These are phyloP conservation scores for Anaeramoeba flamelloides DNA, from an alignment of 78 protist genomes.

Conservation along the genomic window DNA sequence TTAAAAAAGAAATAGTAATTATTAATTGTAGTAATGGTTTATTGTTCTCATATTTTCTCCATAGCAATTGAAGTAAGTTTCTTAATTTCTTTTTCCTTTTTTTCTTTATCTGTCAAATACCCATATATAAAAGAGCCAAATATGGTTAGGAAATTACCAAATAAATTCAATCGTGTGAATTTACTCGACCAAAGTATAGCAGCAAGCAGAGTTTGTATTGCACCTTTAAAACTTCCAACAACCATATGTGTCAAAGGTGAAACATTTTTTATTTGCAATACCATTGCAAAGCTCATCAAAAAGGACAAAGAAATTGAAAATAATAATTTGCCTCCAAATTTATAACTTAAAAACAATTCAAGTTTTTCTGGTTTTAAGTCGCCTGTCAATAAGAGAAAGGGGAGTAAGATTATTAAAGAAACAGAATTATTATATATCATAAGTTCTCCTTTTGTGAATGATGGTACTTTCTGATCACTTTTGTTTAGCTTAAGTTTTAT, in stretches of 20 bases:
- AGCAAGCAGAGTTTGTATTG: not conserved
- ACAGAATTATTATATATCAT: not conserved
- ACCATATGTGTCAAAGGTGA: not conserved
- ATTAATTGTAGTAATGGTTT: no score
- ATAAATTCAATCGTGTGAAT: no score
- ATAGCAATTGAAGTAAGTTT: no score
- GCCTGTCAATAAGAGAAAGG: not conserved
- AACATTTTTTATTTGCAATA: not conserved
- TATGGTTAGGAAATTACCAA: no score
- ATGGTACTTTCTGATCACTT: no score
- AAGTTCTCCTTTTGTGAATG: not conserved
- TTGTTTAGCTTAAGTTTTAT: no score
- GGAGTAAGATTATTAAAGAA: not conserved
- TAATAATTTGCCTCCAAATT: not conserved
- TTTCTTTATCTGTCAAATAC: no score
- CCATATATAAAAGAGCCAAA: no score
- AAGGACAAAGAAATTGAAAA: not conserved
- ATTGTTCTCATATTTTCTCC: no score
- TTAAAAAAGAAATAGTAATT: no score
- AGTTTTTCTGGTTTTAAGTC: not conserved
- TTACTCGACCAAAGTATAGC: not conserved
- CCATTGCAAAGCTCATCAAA: not conserved
- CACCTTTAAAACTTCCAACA: not conserved
- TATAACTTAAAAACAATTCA: not conserved
- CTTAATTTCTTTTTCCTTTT: no score